phyloP scores from a whole-genome alignment of 2,329 filamentous ascomycete species.

The Beauveria pseudobassiana region DNA sequence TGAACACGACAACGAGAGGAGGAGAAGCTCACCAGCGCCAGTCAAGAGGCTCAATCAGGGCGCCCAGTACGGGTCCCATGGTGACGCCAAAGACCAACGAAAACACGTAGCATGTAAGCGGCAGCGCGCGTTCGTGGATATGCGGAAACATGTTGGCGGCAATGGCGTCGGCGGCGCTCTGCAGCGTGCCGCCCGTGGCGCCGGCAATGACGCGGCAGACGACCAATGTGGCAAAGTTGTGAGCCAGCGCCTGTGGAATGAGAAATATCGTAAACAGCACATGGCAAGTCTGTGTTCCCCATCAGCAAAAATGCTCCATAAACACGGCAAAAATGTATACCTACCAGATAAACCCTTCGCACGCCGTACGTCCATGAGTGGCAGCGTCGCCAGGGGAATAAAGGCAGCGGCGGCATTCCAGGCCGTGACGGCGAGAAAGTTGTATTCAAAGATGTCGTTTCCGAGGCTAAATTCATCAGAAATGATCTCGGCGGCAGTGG shows the following conservation, averaged over 20 bases:
- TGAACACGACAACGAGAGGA: neutral
- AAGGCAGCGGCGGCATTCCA: slow-evolving; percentile 13
- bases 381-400: slow-evolving; percentile 10
- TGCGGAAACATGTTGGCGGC: slow-evolving; percentile 12
- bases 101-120: slow-evolving; percentile 12
- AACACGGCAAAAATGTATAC: no score
- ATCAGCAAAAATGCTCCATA: no score
- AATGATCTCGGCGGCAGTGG: slow-evolving; percentile 8
- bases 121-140: slow-evolving; percentile 8
- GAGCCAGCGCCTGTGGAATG: slow-evolving; percentile 9
- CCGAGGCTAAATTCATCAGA: slow-evolving; percentile 8
- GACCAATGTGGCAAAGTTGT: slow-evolving; percentile 16
- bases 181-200: slow-evolving; percentile 11
- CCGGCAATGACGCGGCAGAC: slow-evolving; percentile 10
- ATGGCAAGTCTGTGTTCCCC: neutral
- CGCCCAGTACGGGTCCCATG: slow-evolving; percentile 13
- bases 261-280: slow-evolving; percentile 10
- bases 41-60: slow-evolving; percentile 11
- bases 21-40: slow-evolving; percentile 10
- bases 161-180: slow-evolving; percentile 13
- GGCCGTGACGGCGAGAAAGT: slow-evolving; percentile 12
- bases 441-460: slow-evolving; percentile 2
- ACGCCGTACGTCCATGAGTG: slow-evolving; percentile 14
- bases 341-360: slow-evolving; percentile 9
- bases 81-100: slow-evolving; percentile 12